Evolutionary conservation across 106 monocot genomes (phyloP).

Genomic region (Acorus calamus): DNA sequence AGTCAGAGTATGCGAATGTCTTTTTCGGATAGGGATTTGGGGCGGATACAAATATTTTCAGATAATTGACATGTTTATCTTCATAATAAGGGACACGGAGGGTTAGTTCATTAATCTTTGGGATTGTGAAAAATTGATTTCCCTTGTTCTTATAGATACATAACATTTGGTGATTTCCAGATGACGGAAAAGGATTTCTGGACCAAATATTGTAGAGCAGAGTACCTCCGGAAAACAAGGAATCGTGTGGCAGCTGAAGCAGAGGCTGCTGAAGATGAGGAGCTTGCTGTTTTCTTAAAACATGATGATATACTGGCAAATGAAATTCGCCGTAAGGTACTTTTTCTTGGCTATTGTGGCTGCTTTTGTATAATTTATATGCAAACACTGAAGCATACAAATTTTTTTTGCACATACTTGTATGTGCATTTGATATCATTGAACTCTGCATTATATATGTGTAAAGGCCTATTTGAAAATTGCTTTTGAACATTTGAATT

Average conservation of each 20-base stretch:
- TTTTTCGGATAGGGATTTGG: neutral
- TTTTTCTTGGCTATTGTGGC: neutral
- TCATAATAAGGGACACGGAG: no score
- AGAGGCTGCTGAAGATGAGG: slow-evolving; percentile 98
- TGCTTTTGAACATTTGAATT: no score
- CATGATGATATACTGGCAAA: slow-evolving; percentile 86
- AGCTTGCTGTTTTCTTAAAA: slow-evolving; percentile 88
- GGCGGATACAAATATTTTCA: no score
- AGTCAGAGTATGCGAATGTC: neutral
- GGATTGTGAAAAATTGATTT: neutral
- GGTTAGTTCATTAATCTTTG: no score
- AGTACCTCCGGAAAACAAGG: slow-evolving; percentile 74
- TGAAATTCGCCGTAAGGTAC: slow-evolving; percentile 75
- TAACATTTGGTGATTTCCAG: slow-evolving; percentile 13
- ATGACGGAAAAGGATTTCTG: slow-evolving; percentile 98
- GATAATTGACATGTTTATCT: no score
- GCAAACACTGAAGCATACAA: neutral
- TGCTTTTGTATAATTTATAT: neutral
- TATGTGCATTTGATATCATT: no score
- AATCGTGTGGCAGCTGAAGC: slow-evolving; percentile 76
- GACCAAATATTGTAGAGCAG: slow-evolving; percentile 98
- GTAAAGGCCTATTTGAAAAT: no score
- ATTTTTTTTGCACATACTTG: no score
- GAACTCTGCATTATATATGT: no score
- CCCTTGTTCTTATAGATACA: neutral